A percentile compares a stretch with the other conserved stretches of the same genome.
Evolutionary conservation across 2,329 filamentous ascomycete genomes (phyloP).

Genomic region (Byssoonygena ceratinophila): DNA sequence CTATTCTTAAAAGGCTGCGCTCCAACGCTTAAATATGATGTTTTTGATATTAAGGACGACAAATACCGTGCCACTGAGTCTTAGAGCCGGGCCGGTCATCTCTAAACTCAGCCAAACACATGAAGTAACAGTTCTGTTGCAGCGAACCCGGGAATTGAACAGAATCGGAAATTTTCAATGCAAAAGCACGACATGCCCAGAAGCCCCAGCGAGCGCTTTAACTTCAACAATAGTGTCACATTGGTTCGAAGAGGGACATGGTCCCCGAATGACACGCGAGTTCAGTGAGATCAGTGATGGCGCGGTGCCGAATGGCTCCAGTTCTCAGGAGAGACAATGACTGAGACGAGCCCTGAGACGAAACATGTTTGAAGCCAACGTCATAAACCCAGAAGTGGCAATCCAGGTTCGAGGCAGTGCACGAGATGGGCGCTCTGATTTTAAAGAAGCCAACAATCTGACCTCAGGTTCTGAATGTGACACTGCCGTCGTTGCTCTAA

Average conservation of each 20-base stretch:
- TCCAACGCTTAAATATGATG: slow-evolving; percentile 3
- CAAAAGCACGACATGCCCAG: background rate
- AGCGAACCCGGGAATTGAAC: background rate
- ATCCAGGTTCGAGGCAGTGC: background rate
- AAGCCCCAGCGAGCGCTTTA: background rate
- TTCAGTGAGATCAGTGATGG: background rate
- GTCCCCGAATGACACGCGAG: background rate
- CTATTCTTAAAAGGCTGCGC: background rate
- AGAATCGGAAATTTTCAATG: slow-evolving; percentile 5
- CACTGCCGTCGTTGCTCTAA: background rate
- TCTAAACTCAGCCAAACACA: background rate
- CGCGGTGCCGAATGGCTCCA: no score
- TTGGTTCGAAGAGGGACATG: background rate
- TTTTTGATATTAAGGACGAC: background rate
- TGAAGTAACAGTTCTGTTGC: slow-evolving; percentile 7
- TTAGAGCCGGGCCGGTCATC: background rate
- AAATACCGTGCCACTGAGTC: background rate
- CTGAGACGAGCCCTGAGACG: background rate
- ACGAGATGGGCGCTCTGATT: background rate
- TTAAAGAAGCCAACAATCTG: background rate
- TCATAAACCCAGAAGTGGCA: background rate
- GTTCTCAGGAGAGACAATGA: no score
- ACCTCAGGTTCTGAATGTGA: background rate
- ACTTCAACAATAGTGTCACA: background rate
- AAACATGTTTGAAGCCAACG: background rate